Evolutionary conservation across 371 early-diverging fungal species (phyloP).

Genomic region (Neoconidiobolus thromboides): DNA sequence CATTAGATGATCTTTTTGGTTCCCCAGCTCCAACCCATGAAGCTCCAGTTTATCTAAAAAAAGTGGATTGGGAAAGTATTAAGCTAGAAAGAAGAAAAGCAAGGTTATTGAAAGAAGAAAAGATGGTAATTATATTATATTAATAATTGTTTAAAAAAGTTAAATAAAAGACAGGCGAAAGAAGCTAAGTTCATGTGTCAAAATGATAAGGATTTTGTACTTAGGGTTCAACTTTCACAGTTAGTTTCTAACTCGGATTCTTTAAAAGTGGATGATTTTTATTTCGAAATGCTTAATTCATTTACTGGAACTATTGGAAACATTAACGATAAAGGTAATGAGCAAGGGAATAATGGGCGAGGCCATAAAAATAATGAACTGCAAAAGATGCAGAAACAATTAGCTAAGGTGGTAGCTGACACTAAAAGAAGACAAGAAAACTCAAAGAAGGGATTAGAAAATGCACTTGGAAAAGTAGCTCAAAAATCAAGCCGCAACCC

Average conservation of each 20-base stretch:
- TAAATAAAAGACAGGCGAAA: constrained; percentile 25
- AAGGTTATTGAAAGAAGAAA: neutral
- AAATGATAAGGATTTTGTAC: constrained; percentile 78
- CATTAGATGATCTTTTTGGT: neutral
- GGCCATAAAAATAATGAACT: constrained; percentile 15
- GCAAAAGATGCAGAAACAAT: constrained; percentile 76
- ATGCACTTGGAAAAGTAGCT: constrained; percentile 87
- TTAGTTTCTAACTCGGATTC: constrained; percentile 59
- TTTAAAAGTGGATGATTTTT: constrained; percentile 82
- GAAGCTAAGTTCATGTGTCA: constrained; percentile 79
- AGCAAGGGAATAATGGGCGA: constrained; percentile 11
- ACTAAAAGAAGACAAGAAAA: constrained; percentile 71
- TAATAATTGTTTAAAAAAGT: neutral
- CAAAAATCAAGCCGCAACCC: constrained; percentile 73
- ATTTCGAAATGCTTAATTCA: constrained; percentile 66
- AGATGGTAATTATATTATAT: neutral
- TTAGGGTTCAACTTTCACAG: constrained; percentile 80
- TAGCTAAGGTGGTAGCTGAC: constrained; percentile 79
- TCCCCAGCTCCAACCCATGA: neutral
- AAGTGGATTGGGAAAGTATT: neutral
- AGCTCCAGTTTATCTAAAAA: neutral
- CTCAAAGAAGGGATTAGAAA: constrained; percentile 51
- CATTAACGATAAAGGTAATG: constrained; percentile 6
- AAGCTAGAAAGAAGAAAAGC: neutral
- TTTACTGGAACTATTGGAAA: constrained; percentile 15